Base-by-base conservation (phyloP, 2,329 filamentous ascomycete genomes). In the Penicillium sp. region DNA sequence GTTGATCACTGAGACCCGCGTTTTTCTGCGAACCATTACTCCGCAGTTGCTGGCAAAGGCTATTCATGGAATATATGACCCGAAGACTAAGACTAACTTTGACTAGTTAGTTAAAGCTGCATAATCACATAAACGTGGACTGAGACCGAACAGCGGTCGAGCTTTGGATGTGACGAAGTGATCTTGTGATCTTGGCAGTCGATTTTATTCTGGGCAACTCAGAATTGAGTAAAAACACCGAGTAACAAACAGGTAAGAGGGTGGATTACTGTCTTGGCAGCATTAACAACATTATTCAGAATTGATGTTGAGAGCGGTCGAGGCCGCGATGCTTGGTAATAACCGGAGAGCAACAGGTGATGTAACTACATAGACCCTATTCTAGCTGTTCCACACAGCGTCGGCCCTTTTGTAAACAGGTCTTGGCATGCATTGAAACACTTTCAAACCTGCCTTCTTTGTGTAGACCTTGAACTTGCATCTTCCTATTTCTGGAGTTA, bases 301-400 rank as follows among this genome's bases (percentile, higher is more conserved):
- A 26, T 20, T 14, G 45, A n/a, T 22, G 26, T 14, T 20, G 24
- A 47, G 26, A 32, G n/a, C 31, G 48, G 50, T 48, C 48, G 48
- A 53, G 50, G 36, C 48, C 50, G 26, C 29, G 34, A 22, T 48
- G 48, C 48, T 52, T 52, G 48, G 48, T 53, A 53, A 53, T 51
- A 23, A 42, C 29, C 4, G 18, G 44, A 20, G 38, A 40, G 39
- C 39, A 24, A n/a, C 35, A 36, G 42, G 26, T 34, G 42, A 45
- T 34, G 35, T 40, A 20, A 20, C 18, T 20, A 20, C 1, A 1
- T 20, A 20, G 18, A 20, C 3, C 3, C 4, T 20, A 20, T 20
- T 20, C 18, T 3, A 20, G 18, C 18, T 20, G 14, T 24, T 28
- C 36, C 36, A 40, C 26, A 27, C 26, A 29, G 16, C 5, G 11